phyloP scores from a whole-genome alignment of 1,284 basidiomycete genomes.

The Sporisorium graminicola region DNA sequence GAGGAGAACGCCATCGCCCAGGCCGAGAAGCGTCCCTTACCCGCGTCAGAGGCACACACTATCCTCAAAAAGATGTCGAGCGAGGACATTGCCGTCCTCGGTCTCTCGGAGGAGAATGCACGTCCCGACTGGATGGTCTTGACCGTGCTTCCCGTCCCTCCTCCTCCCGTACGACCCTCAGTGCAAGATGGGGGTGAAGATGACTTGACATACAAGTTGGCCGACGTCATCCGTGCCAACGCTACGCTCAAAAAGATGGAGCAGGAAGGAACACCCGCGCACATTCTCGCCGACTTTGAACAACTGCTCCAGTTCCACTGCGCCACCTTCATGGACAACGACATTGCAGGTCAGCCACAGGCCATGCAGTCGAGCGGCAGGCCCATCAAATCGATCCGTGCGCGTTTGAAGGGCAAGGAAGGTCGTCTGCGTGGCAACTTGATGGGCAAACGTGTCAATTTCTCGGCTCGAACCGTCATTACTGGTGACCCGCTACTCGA shows the following conservation, averaged over 20 bases:
- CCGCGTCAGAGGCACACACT: conserved; percentile 85
- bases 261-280: conserved; percentile 94
- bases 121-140: conserved; percentile 99
- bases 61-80: conserved; percentile 75
- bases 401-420: conserved; percentile 98
- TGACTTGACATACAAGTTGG: conserved; percentile 97
- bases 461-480: conserved; percentile 98
- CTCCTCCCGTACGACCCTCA: conserved; percentile 96
- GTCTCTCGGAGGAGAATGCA: conserved; percentile 94
- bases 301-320: conserved; percentile 94
- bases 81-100: conserved; percentile 94
- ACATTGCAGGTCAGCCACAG: conserved; percentile 97
- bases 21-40: conserved; percentile 88
- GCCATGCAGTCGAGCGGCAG: conserved; percentile 97
- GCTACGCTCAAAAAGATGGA: conserved; percentile 92
- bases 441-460: conserved; percentile 99
- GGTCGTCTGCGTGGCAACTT: conserved; percentile 96
- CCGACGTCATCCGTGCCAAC: conserved; percentile 96
- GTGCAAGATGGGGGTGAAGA: conserved; percentile 98
- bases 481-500: conserved; percentile 98
- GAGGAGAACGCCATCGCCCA: conserved; percentile 74
- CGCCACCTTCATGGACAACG: conserved; percentile 99
- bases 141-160: conserved; percentile 96
- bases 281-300: conserved; percentile 96
- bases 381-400: conserved; percentile 97